Percentiles rank a stretch among this genome's conserved stretches.
Evolutionary conservation across 805 yeast genomes (phyloP).

Genomic region (Spathaspora hagerdaliae): DNA sequence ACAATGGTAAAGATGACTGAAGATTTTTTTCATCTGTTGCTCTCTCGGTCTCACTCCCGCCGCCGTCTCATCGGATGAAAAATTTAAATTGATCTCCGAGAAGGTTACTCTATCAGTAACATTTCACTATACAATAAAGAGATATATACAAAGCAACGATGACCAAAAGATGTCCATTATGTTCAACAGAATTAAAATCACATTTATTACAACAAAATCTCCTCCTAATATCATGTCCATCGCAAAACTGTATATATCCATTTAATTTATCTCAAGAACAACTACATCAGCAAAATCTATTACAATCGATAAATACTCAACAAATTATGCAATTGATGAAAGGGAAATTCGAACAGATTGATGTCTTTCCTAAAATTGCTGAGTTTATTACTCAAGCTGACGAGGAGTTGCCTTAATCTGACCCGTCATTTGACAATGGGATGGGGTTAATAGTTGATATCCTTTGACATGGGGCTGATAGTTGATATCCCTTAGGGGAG

Average conservation of each 20-base stretch:
- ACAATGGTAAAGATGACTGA: no score
- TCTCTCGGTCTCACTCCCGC: no score
- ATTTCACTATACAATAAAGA: no score
- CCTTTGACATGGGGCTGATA: no score
- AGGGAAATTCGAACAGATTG: slow-evolving; percentile 18
- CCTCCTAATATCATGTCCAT: slow-evolving; percentile 26
- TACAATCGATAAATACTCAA: slow-evolving; percentile 16
- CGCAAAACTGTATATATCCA: slow-evolving; percentile 26
- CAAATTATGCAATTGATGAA: slow-evolving; percentile 25
- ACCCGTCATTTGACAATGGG: no score
- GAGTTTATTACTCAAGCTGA: slow-evolving; percentile 21
- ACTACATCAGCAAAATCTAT: slow-evolving; percentile 19
- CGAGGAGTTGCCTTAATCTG: slow-evolving; percentile 6
- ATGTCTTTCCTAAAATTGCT: slow-evolving; percentile 22
- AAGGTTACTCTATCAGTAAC: no score
- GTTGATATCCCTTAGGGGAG: no score
- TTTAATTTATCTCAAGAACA: slow-evolving; percentile 28
- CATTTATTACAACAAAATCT: slow-evolving; percentile 23
- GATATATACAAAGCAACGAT: neutral
- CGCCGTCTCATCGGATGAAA: no score
- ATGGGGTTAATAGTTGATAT: no score
- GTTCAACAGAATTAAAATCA: slow-evolving; percentile 19
- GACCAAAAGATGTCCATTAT: slow-evolving; percentile 26
- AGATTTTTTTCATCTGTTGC: no score
- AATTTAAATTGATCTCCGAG: no score